Evolutionary conservation across 2,329 filamentous ascomycete species (phyloP).

Genomic region (Colletotrichum sidae): DNA sequence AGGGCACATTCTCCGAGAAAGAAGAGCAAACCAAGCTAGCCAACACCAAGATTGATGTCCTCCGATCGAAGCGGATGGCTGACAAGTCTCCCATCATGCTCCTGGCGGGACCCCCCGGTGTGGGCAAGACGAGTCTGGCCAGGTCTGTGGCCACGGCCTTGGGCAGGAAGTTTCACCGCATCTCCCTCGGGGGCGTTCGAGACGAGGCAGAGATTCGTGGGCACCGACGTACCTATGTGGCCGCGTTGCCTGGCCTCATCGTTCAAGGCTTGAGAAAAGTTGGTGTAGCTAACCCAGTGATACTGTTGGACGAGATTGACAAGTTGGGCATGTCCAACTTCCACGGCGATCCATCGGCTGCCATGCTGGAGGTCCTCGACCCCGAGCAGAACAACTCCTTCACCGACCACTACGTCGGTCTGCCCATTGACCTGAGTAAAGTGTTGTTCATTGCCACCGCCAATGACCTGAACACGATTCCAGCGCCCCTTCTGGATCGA

Average conservation of each 20-base stretch:
- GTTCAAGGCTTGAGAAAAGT: constrained; percentile 96
- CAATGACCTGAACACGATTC: constrained; percentile 94
- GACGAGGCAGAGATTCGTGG: constrained; percentile 98
- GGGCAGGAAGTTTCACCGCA: constrained; percentile 95
- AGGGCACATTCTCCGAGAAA: constrained; percentile 35
- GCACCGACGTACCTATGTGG: constrained; percentile 94
- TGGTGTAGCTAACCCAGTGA: constrained; percentile 93
- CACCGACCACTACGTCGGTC: constrained; percentile 95
- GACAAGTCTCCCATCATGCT: constrained; percentile 97
- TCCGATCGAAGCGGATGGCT: constrained; percentile 85
- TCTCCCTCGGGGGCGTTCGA: constrained; percentile 93
- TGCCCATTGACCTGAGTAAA: constrained; percentile 95
- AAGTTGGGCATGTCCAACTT: constrained; percentile 93
- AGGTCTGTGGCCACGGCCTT: constrained; percentile 93
- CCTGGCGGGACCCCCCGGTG: constrained; percentile 91
- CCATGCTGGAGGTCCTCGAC: constrained; percentile 97
- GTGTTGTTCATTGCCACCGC: constrained; percentile 98
- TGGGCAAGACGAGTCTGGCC: constrained; percentile 95
- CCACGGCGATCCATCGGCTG: constrained; percentile 94
- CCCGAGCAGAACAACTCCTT: constrained; percentile 97
- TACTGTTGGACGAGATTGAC: constrained; percentile 97
- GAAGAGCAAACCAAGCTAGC: constrained; percentile 53
- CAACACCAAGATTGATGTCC: constrained; percentile 76
- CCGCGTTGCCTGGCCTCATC: constrained; percentile 97
- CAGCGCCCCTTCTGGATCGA: constrained; percentile 90